phyloP scores from a whole-genome alignment of 257 asterid species.

The Striga asiatica region DNA sequence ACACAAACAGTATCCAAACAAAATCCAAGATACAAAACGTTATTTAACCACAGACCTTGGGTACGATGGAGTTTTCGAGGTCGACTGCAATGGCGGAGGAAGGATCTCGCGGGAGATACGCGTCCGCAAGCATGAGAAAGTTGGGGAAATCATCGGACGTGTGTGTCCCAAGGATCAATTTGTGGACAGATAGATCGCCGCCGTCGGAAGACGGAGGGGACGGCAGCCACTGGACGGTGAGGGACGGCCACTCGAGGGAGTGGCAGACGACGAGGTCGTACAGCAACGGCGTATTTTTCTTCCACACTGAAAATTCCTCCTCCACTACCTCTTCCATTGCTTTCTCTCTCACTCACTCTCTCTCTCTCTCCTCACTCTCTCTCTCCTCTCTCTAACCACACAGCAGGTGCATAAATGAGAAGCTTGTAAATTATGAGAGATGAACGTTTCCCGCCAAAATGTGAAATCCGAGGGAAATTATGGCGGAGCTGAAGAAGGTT shows the following conservation, averaged over 20 bases:
- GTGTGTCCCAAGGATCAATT: conserved; percentile 75
- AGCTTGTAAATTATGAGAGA: background rate
- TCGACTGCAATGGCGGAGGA: conserved; percentile 31
- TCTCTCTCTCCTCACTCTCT: conserved; percentile 16
- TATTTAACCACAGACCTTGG: conserved; percentile 39
- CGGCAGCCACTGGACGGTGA: conserved; percentile 90
- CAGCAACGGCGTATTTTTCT: conserved; percentile 79
- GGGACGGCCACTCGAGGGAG: conserved; percentile 94
- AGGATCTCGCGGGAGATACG: conserved; percentile 58
- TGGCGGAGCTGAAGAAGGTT: no score
- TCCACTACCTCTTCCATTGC: conserved; percentile 42
- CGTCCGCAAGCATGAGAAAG: conserved; percentile 72
- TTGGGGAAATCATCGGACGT: conserved; percentile 69
- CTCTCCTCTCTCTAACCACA: background rate
- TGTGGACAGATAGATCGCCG: conserved; percentile 43
- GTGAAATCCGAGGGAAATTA: background rate
- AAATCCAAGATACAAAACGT: background rate
- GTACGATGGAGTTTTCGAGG: conserved; percentile 32
- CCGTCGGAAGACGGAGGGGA: conserved; percentile 30
- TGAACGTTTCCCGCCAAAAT: conserved; percentile 39
- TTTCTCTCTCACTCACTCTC: conserved; percentile 14
- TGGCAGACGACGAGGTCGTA: conserved; percentile 79
- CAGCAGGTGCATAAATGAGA: conserved; percentile 5
- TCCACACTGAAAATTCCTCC: conserved; percentile 93
- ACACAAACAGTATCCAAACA: background rate